Base-by-base conservation (phyloP, 164 flowering plant genomes). In the Tetracentron sinense region DNA sequence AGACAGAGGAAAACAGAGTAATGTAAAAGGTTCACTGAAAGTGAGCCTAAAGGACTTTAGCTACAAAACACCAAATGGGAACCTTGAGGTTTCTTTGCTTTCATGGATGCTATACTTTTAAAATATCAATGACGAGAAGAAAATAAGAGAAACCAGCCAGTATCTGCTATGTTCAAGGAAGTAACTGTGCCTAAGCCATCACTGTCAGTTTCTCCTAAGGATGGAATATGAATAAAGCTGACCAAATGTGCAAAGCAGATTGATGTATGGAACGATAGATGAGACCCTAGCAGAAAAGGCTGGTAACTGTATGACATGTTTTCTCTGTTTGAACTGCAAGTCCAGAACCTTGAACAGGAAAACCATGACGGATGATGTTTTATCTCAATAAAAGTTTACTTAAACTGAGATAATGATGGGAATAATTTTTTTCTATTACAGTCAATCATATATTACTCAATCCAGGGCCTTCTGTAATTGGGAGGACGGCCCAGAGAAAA, bases 401-500 rank as follows among this genome's bases (percentile, higher is more conserved):
- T 12, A 38, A 28, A 21, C 35, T 7, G 28, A 22, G 12, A 35
- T 30, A 1, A 38, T 17, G 15, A 54, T 5, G 31, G 17, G 23
- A 42, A 26, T 7, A 54, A 26, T n/a, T 14, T 14, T 49, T 49
- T 11, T 20, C 23, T 17, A 20, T 58, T 16, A 59, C 12, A 33
- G 55, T 60, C 56, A 46, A 54, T 60, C 30, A 44, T 54, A 17
- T 56, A 62, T 65, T 65, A 12, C 56, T 74, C 71, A 87, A 73
- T 87, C 91, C 28, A 64, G 26, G 26, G 73, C 69, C 73, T 88
- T 86, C 1, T 75, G 74, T 20, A 68, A 30, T 19, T 80, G 71
- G 30, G 74, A 47, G 23, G 91, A 71, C 6, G 85, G 29, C 16
- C 80, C 83, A 1, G 86, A 73, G 56, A 83, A 78, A 51, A 82